Conservation (phyloP, 148 eudicot species). For the Polygonum aviculare region DNA sequence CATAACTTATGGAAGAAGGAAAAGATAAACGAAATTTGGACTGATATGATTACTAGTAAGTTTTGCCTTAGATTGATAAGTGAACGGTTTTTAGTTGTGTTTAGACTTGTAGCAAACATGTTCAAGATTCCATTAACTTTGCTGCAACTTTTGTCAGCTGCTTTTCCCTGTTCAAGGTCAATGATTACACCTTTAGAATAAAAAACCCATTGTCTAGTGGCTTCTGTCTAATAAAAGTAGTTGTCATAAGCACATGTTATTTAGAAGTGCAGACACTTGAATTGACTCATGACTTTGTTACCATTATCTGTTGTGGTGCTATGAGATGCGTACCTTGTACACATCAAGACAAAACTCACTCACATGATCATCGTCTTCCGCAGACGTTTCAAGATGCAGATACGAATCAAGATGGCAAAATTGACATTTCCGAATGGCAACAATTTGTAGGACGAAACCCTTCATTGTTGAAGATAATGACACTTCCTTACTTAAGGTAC, state of each 20-base stretch:
- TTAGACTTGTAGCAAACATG: not conserved
- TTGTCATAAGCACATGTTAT: not conserved
- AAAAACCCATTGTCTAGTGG: not conserved
- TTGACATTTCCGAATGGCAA: constrained; percentile 79
- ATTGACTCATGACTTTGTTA: not conserved
- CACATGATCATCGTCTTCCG: not conserved
- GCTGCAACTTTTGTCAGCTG: not conserved
- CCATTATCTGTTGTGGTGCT: not conserved
- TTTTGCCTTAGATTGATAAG: not conserved
- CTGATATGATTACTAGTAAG: not conserved
- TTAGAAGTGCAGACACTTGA: not conserved
- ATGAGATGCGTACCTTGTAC: not conserved
- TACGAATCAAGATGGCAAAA: constrained; percentile 71
- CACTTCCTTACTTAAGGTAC: constrained; percentile 89
- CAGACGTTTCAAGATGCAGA: constrained; percentile 94
- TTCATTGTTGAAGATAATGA: constrained; percentile 77
- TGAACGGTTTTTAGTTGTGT: not conserved
- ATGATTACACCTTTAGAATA: not conserved
- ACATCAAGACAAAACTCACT: not conserved
- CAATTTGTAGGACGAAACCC: constrained; percentile 71
- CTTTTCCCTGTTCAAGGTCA: not conserved
- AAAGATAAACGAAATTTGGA: not conserved
- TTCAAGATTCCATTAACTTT: not conserved
- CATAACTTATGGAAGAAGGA: not conserved
- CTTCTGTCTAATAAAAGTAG: not conserved